phyloP scores from a whole-genome alignment of 2,329 filamentous ascomycete species.

The Colletotrichum cereale region DNA sequence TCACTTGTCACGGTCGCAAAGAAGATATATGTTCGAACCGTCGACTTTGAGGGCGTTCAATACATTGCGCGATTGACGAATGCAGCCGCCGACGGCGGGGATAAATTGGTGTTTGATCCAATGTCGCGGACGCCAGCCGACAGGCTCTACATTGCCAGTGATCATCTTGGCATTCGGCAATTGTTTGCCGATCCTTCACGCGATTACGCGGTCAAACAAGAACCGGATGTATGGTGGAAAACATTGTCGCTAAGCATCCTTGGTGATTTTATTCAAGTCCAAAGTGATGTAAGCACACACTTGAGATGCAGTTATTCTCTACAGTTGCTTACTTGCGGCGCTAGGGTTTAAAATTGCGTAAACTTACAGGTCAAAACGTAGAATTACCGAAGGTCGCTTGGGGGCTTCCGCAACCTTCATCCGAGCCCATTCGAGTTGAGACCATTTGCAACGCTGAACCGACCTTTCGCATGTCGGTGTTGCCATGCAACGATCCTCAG shows the following conservation, averaged over 20 bases:
- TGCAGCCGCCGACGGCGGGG: background rate
- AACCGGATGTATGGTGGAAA: constrained; percentile 11
- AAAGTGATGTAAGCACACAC: background rate
- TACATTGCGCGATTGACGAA: constrained; percentile 20
- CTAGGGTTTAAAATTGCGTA: constrained; percentile 20
- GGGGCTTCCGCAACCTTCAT: constrained; percentile 2
- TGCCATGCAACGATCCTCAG: constrained; percentile 3
- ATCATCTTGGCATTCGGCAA: constrained; percentile 16
- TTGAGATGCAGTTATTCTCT: background rate
- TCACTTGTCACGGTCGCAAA: background rate
- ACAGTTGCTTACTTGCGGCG: background rate
- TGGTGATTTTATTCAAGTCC: background rate
- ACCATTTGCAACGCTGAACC: background rate
- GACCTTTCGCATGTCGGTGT: background rate
- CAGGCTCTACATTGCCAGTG: constrained; percentile 12
- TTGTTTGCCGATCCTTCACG: constrained; percentile 5
- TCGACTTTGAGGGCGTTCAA: constrained; percentile 24
- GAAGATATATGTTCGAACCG: constrained; percentile 11
- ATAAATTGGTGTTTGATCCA: constrained; percentile 16
- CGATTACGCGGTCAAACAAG: background rate
- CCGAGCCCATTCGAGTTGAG: background rate
- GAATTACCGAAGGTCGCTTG: background rate
- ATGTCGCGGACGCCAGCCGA: background rate
- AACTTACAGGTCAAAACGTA: background rate
- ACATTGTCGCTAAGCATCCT: background rate